These are phyloP conservation scores for Ascochyta lentis DNA, from an alignment of 2,329 filamentous ascomycete species.

Conservation along the genomic window DNA sequence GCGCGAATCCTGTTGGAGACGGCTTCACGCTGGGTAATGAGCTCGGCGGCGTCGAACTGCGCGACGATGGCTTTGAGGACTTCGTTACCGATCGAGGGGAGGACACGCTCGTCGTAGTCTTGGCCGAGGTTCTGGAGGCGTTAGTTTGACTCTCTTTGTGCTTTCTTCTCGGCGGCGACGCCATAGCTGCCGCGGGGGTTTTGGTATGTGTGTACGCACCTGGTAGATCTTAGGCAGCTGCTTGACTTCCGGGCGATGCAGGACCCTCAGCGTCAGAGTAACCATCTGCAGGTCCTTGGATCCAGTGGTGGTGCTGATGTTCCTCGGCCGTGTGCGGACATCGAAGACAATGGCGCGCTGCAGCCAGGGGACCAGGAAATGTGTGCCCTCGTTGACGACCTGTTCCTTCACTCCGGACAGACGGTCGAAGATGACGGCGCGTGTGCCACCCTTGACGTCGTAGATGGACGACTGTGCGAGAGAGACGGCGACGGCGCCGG, in stretches of 20 bases:
- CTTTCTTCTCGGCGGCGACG: not conserved
- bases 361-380: slow-evolving; percentile 95
- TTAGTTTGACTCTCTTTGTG: slow-evolving; percentile 13
- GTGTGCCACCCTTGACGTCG: slow-evolving; percentile 93
- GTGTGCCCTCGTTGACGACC: slow-evolving; percentile 94
- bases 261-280: slow-evolving; percentile 91
- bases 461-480: slow-evolving; percentile 83
- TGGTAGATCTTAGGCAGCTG: slow-evolving; percentile 97
- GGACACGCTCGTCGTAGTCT: slow-evolving; percentile 84
- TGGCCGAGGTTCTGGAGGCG: slow-evolving; percentile 81
- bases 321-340: slow-evolving; percentile 95
- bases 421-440: slow-evolving; percentile 98
- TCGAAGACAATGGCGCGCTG: slow-evolving; percentile 95
- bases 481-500: slow-evolving; percentile 71
- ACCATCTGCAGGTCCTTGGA: slow-evolving; percentile 99
- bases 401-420: slow-evolving; percentile 88
- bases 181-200: not conserved
- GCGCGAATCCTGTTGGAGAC: slow-evolving; percentile 92
- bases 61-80: slow-evolving; percentile 62
- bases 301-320: slow-evolving; percentile 96
- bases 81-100: slow-evolving; percentile 63
- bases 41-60: slow-evolving; percentile 61
- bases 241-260: slow-evolving; percentile 93
- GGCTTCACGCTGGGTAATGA: slow-evolving; percentile 98
- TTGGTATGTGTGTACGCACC: slow-evolving; percentile 61